Evolutionary conservation across 257 asterid genomes (phyloP).

Genomic region (Solanum dulcamara): DNA sequence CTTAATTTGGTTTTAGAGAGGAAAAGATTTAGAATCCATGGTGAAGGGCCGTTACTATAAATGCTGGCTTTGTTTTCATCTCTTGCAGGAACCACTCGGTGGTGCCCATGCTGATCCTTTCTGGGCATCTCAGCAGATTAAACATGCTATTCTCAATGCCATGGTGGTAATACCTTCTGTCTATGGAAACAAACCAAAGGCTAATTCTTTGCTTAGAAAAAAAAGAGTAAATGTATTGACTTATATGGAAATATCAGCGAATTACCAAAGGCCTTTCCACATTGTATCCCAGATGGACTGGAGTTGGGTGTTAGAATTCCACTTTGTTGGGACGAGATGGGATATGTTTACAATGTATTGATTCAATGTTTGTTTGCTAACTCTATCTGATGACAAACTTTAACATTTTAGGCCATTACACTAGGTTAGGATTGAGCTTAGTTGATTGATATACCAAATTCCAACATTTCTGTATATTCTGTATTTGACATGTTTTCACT

Average conservation of each 20-base stretch:
- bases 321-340: background rate
- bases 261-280: background rate
- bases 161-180: slow-evolving; percentile 49
- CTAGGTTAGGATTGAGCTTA: background rate
- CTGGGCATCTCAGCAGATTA: slow-evolving; percentile 93
- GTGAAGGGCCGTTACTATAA: background rate
- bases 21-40: background rate
- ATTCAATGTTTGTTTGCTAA: background rate
- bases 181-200: background rate
- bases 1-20: background rate
- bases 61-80: background rate
- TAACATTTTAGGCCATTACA: background rate
- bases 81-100: slow-evolving; percentile 85
- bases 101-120: slow-evolving; percentile 93
- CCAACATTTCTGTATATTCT: background rate
- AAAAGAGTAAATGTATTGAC: background rate
- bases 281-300: background rate
- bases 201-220: background rate
- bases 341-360: background rate
- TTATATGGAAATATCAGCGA: background rate
- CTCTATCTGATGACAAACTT: background rate
- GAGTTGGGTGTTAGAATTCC: background rate
- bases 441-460: background rate
- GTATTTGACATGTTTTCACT: background rate
- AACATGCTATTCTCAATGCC: slow-evolving; percentile 58